Percentiles rank a stretch among this genome's conserved stretches.
Conservation (phyloP, 2,329 filamentous ascomycete genomes). For the Talaromyces islandicus region DNA sequence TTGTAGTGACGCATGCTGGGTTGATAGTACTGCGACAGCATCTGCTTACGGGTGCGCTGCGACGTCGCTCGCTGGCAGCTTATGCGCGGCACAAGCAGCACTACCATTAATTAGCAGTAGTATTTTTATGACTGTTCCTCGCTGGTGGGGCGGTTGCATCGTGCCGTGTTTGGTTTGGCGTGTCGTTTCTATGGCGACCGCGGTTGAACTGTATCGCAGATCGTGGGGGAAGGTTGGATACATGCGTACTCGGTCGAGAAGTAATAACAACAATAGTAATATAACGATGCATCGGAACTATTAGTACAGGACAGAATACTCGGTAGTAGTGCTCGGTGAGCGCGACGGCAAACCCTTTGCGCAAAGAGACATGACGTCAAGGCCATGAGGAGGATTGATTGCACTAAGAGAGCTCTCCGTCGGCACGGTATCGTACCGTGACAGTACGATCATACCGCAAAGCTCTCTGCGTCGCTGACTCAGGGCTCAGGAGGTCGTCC, state of each 20-base stretch:
- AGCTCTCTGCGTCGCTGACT: neutral
- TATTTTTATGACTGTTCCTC: neutral
- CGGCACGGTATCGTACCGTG: neutral
- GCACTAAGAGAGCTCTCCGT: neutral
- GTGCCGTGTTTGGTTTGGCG: neutral
- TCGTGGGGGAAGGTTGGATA: too few species aligned
- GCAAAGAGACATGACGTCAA: neutral
- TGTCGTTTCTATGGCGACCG: neutral
- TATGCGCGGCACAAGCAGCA: neutral
- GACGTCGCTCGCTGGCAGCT: neutral
- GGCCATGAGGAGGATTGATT: neutral
- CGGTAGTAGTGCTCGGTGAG: neutral
- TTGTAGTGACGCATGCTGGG: too few species aligned
- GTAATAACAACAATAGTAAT: too few species aligned
- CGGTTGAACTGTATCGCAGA: neutral
- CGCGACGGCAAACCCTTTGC: neutral
- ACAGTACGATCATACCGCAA: neutral
- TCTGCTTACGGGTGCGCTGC: neutral
- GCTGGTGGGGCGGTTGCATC: neutral
- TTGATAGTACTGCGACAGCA: neutral
- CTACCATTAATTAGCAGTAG: too few species aligned
- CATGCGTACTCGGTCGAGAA: too few species aligned
- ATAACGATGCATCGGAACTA: too few species aligned
- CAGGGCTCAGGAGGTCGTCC: neutral
- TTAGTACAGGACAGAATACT: too few species aligned